Percentiles rank a stretch among this genome's conserved stretches.
Evolutionary conservation across 108 stramenopile species (phyloP).

Genomic region (Pseudonitzschia pungens): DNA sequence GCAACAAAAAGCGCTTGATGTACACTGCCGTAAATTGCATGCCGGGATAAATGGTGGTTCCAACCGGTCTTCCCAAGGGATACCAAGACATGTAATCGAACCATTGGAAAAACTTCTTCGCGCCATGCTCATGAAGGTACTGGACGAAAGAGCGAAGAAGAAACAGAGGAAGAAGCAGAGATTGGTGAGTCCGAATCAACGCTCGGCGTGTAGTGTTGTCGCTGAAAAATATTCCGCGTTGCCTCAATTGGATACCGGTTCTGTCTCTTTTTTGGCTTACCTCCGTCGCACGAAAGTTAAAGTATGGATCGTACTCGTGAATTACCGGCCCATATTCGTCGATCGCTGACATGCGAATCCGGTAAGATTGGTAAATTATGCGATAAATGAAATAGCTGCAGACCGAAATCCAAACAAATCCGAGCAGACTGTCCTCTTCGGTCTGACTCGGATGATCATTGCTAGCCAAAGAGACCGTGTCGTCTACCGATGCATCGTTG

Average conservation of each 20-base stretch:
- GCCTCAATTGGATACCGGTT: too few species aligned
- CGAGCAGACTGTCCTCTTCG: constrained; percentile 23
- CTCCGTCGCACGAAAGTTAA: constrained; percentile 95
- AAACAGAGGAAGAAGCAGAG: not conserved
- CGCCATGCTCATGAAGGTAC: constrained; percentile 78
- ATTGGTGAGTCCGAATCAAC: not conserved
- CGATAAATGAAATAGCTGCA: constrained; percentile 42
- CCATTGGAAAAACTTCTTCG: constrained; percentile 76
- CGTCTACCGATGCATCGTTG: not conserved
- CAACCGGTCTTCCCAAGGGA: constrained; percentile 96
- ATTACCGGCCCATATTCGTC: constrained; percentile 94
- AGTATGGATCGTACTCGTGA: constrained; percentile 97
- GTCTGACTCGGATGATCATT: not conserved
- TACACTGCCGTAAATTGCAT: constrained; percentile 95
- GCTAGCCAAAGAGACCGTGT: not conserved
- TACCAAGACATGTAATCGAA: constrained; percentile 95
- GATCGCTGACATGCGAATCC: constrained; percentile 88
- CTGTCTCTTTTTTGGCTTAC: constrained; percentile 30
- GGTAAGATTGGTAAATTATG: constrained; percentile 68
- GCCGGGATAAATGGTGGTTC: constrained; percentile 98
- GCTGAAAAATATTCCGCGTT: too few species aligned
- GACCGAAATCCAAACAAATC: constrained; percentile 62
- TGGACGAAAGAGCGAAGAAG: constrained; percentile 17
- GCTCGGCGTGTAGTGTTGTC: not conserved
- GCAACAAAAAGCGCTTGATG: constrained; percentile 69